phyloP scores from a whole-genome alignment of 345 rosid species.

The Ceriops tagal region DNA sequence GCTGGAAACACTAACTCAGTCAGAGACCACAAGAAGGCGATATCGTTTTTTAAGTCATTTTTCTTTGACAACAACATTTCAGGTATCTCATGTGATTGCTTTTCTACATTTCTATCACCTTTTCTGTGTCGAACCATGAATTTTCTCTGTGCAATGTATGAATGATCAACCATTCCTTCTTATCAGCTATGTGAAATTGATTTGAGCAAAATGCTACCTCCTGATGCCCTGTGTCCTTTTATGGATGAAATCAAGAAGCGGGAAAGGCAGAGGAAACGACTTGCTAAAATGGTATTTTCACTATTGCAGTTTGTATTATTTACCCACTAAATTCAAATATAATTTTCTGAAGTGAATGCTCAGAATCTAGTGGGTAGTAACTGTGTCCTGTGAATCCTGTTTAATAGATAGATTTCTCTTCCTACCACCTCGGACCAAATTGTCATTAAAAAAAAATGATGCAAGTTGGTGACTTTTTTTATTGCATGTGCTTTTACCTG shows the following conservation, averaged over 20 bases:
- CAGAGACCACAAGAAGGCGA: constrained; percentile 81
- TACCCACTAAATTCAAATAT: neutral
- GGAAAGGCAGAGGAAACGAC: constrained; percentile 70
- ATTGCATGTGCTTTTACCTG: too few species aligned
- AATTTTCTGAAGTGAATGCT: neutral
- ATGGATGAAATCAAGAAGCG: constrained; percentile 88
- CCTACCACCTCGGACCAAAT: neutral
- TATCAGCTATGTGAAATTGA: constrained; percentile 94
- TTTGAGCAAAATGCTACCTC: constrained; percentile 59
- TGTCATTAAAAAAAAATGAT: neutral
- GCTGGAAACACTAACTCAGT: constrained; percentile 78
- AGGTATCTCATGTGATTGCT: constrained; percentile 34
- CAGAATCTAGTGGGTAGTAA: neutral
- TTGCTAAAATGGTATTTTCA: constrained; percentile 59
- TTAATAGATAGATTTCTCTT: neutral
- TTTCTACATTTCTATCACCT: constrained; percentile 5
- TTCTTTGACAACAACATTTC: constrained; percentile 79
- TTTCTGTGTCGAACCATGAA: neutral
- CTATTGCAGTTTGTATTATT: neutral
- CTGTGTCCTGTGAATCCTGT: neutral
- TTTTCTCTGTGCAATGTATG: neutral
- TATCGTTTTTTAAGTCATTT: constrained; percentile 89
- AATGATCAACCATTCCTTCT: constrained; percentile 12
- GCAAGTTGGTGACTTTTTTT: neutral
- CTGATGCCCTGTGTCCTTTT: constrained; percentile 68